Evolutionary conservation across 108 stramenopile genomes (phyloP), one percentile per base, ranked within the genome.

Genomic region (Fragilaria crotonensis): DNA sequence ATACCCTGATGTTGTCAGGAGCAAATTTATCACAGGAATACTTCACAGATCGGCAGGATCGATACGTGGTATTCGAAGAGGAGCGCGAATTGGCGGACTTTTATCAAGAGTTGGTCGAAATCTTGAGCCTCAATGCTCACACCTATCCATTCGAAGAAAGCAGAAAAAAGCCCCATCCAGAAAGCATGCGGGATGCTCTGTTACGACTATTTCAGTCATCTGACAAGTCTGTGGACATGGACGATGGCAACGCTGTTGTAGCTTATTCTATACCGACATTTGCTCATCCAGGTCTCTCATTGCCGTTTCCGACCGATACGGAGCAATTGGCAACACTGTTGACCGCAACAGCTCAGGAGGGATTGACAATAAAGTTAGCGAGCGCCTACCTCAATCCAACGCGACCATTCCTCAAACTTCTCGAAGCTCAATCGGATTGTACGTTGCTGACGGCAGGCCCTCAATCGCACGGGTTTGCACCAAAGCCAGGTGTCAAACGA

Each of bases 351-450:
- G 45, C 64, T 25, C 32, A 59, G 2, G 45, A 64, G 7, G 36
- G 59, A n/a, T 76, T 27, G 30, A 33, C 76, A 7, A 65, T 87
- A 14, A 73, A 83, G 49, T 32, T 92, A 26, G 75, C 81, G 29
- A 86, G 83, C 64, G 90, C 90, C 18, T 92, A 92, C 63, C 74
- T 92, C 60, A 92, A 92, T 68, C 76, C 83, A 26, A 84, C 87
- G 0, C 36, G 11, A 14, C 53, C 53, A 18, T 45, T 49, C 17
- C 36, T 88, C 5, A 51, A 66, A 3, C 23, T 68, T 5, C 53
- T 88, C 46, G 11, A 41, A 41, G 48, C 53, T 14, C 22, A 54
- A 25, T 81, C 66, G 70, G 50, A 59, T 2, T 54, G 56, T 1
- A 64, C 69, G 27, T 60, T 92, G 7, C 49, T 92, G 54, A 92